These are phyloP conservation scores for Nemophila menziesii DNA, from an alignment of 257 asterid species.

Conservation along the genomic window DNA sequence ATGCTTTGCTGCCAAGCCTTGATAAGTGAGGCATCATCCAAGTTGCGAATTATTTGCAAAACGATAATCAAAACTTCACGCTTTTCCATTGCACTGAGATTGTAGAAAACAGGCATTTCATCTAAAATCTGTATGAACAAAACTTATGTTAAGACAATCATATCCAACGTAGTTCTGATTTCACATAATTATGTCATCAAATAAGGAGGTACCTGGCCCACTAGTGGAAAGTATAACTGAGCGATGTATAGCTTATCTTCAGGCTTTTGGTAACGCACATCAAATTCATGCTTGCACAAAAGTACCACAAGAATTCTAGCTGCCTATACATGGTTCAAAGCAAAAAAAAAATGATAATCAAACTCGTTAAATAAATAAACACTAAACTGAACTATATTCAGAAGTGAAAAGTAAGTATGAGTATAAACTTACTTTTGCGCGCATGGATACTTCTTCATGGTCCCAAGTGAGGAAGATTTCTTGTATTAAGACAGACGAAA, in stretches of 20 bases:
- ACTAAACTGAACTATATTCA: neutral
- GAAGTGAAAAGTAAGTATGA: constrained; percentile 1
- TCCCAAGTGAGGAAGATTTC: constrained; percentile 99
- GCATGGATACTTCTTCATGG: constrained; percentile 90
- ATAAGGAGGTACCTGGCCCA: constrained; percentile 62
- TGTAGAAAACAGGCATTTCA: constrained; percentile 99
- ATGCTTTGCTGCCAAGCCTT: constrained; percentile 99
- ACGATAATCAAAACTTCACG: constrained; percentile 77
- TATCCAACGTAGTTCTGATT: neutral
- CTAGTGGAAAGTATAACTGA: constrained; percentile 87
- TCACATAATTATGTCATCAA: neutral
- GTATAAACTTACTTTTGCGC: constrained; percentile 81
- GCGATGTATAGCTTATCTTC: constrained; percentile 98
- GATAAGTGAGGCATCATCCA: constrained; percentile 90
- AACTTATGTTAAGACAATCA: constrained; percentile 4
- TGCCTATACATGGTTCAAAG: constrained; percentile 43
- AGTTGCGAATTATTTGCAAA: constrained; percentile 81
- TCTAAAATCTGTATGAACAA: constrained; percentile 67
- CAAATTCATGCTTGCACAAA: constrained; percentile 95
- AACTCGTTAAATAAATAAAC: too few relatives aligned
- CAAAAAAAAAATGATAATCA: constrained; percentile 8
- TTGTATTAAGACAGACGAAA: constrained; percentile 89
- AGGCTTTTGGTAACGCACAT: constrained; percentile 88
- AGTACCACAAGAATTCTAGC: constrained; percentile 88
- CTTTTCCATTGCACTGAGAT: constrained; percentile 78